Percentiles rank a stretch among this genome's conserved stretches.
These are phyloP conservation scores for Lumnitzera littorea DNA, from an alignment of 345 rosid species.

Conservation along the genomic window DNA sequence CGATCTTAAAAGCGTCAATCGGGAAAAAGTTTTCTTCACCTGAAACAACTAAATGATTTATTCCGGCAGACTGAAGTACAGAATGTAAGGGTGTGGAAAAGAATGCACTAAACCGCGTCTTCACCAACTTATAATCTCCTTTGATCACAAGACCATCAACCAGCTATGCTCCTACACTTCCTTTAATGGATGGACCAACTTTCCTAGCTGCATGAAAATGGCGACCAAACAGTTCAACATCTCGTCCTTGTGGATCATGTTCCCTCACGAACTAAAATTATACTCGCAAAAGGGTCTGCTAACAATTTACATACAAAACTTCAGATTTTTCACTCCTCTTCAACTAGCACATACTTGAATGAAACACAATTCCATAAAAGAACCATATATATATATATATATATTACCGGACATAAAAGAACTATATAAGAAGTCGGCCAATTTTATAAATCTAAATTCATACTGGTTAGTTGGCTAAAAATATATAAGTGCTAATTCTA, in stretches of 20 bases:
- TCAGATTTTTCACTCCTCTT: no score
- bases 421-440: no score
- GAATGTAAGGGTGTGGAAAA: slow-evolving; percentile 69
- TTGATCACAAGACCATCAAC: slow-evolving; percentile 62
- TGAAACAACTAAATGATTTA: slow-evolving; percentile 42
- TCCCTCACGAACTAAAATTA: slow-evolving; percentile 61
- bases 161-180: slow-evolving; percentile 52
- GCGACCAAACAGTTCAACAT: slow-evolving; percentile 65
- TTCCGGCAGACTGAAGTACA: slow-evolving; percentile 43
- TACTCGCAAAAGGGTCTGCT: neutral
- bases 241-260: slow-evolving; percentile 72
- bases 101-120: slow-evolving; percentile 83
- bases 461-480: no score
- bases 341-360: no score
- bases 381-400: no score
- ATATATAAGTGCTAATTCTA: neutral
- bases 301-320: no score
- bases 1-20: no score
- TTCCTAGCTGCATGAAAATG: slow-evolving; percentile 45
- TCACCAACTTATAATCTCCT: slow-evolving; percentile 79
- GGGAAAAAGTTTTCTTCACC: slow-evolving; percentile 30
- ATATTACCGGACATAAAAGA: no score
- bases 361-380: no score
- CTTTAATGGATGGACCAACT: slow-evolving; percentile 53
- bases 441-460: no score